Evolutionary conservation across 179 eudicot genomes (phyloP).

Genomic region (Drosera spatulata): DNA sequence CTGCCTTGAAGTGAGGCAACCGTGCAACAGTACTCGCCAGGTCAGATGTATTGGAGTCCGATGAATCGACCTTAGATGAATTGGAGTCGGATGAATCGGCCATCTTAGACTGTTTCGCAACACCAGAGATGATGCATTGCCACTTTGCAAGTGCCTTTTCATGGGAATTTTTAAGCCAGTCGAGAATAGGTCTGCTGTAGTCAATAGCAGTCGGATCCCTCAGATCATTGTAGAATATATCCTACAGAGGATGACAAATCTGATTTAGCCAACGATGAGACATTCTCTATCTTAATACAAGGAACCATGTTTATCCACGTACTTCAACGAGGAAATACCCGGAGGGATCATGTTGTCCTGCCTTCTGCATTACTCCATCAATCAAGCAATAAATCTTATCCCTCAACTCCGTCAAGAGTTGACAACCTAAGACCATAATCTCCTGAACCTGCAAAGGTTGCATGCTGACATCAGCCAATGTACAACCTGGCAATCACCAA

Average conservation of each 20-base stretch:
- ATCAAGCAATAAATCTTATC: conserved; percentile 77
- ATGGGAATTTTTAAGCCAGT: conserved; percentile 64
- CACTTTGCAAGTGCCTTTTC: conserved; percentile 72
- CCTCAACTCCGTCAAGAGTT: conserved; percentile 58
- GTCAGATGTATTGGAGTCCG: too few relatives aligned
- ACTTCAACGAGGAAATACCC: conserved; percentile 90
- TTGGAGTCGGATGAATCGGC: too few relatives aligned
- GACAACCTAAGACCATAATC: conserved; percentile 72
- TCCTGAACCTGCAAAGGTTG: conserved; percentile 53
- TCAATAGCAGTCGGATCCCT: conserved; percentile 54
- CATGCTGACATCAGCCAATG: not conserved
- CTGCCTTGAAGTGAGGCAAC: conserved; percentile 53
- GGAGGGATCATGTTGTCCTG: conserved; percentile 58
- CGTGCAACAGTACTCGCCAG: conserved; percentile 13
- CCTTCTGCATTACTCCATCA: conserved; percentile 60
- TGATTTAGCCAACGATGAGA: not conserved
- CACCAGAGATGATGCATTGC: conserved; percentile 61
- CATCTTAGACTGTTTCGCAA: conserved; percentile 31
- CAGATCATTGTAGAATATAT: conserved; percentile 69
- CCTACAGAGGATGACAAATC: conserved; percentile 22
- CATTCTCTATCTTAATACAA: not conserved
- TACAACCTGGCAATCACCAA: not conserved
- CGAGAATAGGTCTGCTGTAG: conserved; percentile 72
- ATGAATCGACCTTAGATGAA: too few relatives aligned
- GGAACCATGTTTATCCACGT: conserved; percentile 4